Conservation (phyloP, 768 basidiomycete species). For the Hericium coralloides region DNA sequence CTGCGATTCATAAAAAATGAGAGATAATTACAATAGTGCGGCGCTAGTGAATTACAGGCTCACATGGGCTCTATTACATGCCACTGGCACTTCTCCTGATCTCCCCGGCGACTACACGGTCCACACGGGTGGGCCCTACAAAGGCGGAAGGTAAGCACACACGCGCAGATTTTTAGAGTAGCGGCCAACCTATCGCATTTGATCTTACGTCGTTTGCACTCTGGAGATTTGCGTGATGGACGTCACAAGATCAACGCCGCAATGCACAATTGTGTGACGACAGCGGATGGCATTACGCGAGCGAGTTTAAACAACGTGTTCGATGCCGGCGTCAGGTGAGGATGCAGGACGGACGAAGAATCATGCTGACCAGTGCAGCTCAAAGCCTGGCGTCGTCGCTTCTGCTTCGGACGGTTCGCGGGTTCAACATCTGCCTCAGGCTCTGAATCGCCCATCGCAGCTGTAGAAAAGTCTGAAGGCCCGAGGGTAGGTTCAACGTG, state of each 20-base stretch:
- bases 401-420: slow-evolving; percentile 69
- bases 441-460: slow-evolving; percentile 44
- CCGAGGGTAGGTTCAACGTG: background rate
- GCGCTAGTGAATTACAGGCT: slow-evolving; percentile 23
- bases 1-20: slow-evolving; percentile 23
- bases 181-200: slow-evolving; percentile 68
- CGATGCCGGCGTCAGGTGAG: slow-evolving; percentile 15
- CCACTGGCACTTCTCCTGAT: slow-evolving; percentile 78
- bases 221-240: slow-evolving; percentile 30
- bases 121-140: slow-evolving; percentile 70
- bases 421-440: slow-evolving; percentile 36
- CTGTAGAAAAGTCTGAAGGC: slow-evolving; percentile 13
- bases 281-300: background rate
- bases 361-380: slow-evolving; percentile 69
- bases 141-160: slow-evolving; percentile 16
- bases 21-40: too few relatives aligned
- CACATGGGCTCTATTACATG: slow-evolving; percentile 75
- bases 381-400: slow-evolving; percentile 70
- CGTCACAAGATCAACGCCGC: slow-evolving; percentile 14
- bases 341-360: slow-evolving; percentile 14
- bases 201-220: slow-evolving; percentile 83
- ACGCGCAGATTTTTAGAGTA: slow-evolving; percentile 7
- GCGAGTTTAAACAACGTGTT: slow-evolving; percentile 1
- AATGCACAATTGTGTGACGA: slow-evolving; percentile 7
- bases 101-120: slow-evolving; percentile 72